Conservation (phyloP, 495 filamentous ascomycete genomes). For the Aspergillus taichungensis region DNA sequence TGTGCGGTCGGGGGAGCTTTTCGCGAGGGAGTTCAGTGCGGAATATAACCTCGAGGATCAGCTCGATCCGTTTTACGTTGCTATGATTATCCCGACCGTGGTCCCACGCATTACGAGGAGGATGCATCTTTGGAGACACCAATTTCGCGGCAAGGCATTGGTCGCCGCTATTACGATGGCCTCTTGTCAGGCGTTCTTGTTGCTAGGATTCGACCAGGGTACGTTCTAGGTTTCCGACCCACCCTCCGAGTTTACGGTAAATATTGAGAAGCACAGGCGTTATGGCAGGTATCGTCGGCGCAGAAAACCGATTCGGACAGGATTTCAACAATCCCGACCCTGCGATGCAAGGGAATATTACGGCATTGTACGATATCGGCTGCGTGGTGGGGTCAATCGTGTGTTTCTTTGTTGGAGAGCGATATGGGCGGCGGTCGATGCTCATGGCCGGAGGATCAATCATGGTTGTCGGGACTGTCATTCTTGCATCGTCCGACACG, state of each 20-base stretch:
- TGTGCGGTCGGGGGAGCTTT: no score
- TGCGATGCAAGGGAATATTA: slow-evolving; percentile 35
- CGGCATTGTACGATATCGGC: slow-evolving; percentile 40
- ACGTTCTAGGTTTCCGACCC: neutral
- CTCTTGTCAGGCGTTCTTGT: slow-evolving; percentile 29
- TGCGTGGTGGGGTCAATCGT: slow-evolving; percentile 36
- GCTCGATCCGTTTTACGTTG: no score
- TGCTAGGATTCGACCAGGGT: slow-evolving; percentile 32
- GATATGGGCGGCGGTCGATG: slow-evolving; percentile 34
- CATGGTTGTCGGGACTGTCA: slow-evolving; percentile 32
- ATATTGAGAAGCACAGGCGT: slow-evolving; percentile 9
- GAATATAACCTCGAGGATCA: no score
- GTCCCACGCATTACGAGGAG: neutral
- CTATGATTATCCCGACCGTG: no score
- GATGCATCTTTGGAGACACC: slow-evolving; percentile 19
- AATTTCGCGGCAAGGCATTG: slow-evolving; percentile 15
- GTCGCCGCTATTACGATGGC: slow-evolving; percentile 15
- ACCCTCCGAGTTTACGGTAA: no score
- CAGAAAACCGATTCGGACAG: slow-evolving; percentile 28
- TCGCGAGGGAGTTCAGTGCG: no score
- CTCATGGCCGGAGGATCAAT: slow-evolving; percentile 32
- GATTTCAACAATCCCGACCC: slow-evolving; percentile 31
- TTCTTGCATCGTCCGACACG: slow-evolving; percentile 38
- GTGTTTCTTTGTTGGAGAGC: slow-evolving; percentile 33
- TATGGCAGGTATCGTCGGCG: slow-evolving; percentile 30